Evolutionary conservation across 2,329 filamentous ascomycete species (phyloP).

Genomic region (Colletotrichum sp.): DNA sequence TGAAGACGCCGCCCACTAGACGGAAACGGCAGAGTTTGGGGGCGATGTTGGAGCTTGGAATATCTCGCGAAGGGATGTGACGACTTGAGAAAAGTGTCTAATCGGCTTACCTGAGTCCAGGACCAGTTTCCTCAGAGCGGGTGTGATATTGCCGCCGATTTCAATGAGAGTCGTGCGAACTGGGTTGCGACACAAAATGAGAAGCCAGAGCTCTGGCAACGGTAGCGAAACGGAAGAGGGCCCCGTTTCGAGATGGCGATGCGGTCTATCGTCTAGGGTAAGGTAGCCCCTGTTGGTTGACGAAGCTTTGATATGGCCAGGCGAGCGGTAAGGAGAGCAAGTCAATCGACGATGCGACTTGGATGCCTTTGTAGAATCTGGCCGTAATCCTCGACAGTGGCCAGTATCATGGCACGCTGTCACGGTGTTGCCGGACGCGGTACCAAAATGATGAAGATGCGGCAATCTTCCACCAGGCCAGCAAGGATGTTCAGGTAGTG

Average conservation of each 20-base stretch:
- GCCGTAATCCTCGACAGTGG: background rate
- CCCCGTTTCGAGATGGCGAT: background rate
- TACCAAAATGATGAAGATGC: background rate
- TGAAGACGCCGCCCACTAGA: background rate
- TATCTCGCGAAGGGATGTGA: background rate
- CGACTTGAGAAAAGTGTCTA: background rate
- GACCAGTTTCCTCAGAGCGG: background rate
- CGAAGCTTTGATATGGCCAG: background rate
- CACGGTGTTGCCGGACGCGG: background rate
- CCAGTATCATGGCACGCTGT: background rate
- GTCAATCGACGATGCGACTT: background rate
- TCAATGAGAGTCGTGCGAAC: background rate
- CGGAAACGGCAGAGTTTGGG: background rate
- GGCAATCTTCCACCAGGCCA: background rate
- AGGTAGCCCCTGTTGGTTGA: background rate
- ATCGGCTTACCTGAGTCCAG: background rate
- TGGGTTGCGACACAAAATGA: background rate
- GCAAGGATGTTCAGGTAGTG: conserved; percentile 17
- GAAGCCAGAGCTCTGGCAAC: background rate
- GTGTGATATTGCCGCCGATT: background rate
- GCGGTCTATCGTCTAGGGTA: background rate
- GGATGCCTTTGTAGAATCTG: background rate
- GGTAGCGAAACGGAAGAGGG: background rate
- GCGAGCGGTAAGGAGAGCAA: background rate
- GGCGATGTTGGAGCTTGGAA: background rate